Conservation (phyloP, 257 asterid genomes). For the Ehretia macrophylla region DNA sequence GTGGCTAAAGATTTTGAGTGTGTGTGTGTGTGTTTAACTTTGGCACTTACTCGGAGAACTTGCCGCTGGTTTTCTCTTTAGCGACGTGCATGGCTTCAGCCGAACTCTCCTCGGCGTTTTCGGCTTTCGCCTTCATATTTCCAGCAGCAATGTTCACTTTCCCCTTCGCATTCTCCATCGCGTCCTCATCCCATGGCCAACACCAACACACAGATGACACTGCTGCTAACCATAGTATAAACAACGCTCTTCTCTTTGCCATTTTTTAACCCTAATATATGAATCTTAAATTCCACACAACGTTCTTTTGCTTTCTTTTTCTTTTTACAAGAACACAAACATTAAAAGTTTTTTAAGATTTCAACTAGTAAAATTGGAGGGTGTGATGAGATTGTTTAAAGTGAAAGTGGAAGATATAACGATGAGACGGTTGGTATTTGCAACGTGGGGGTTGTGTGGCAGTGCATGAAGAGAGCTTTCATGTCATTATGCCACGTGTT, state of each 20-base stretch:
- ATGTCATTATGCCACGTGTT: too few relatives aligned
- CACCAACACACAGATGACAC: slow-evolving; percentile 4
- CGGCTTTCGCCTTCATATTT: background rate
- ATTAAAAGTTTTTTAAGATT: too few relatives aligned
- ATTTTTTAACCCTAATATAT: background rate
- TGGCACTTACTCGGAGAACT: slow-evolving; percentile 37
- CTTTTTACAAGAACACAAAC: background rate
- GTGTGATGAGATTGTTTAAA: too few relatives aligned
- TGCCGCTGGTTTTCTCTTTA: slow-evolving; percentile 25
- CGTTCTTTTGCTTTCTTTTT: too few relatives aligned
- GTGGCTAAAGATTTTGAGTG: too few relatives aligned
- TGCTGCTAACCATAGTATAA: slow-evolving; percentile 12
- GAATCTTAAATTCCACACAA: background rate
- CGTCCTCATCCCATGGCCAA: slow-evolving; percentile 20
- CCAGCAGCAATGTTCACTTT: slow-evolving; percentile 9
- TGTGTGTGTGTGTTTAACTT: too few relatives aligned
- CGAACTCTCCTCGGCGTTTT: slow-evolving; percentile 10
- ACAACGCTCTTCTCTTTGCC: slow-evolving; percentile 15
- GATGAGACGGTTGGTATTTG: too few relatives aligned
- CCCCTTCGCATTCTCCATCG: slow-evolving; percentile 10
- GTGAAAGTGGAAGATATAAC: too few relatives aligned
- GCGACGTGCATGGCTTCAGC: slow-evolving; percentile 18
- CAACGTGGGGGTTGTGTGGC: too few relatives aligned
- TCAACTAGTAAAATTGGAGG: too few relatives aligned
- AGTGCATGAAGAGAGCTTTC: too few relatives aligned